Evolutionary conservation across 192 early-diverging fungal genomes (phyloP), one percentile per base, ranked within the genome.

Genomic region (Glomus cerebriforme): DNA sequence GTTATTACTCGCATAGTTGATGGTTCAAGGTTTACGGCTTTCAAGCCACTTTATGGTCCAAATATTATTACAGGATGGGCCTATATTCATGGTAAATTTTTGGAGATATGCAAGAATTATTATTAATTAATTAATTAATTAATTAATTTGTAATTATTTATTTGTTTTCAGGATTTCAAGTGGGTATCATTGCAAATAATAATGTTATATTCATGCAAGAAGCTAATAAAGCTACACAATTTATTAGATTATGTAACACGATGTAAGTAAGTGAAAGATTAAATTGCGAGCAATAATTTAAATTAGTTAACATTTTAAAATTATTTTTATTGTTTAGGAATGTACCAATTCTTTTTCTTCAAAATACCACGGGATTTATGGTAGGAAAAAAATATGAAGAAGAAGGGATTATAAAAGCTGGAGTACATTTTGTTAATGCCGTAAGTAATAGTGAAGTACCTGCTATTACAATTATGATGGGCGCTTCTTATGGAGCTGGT

Each of bases 341-440:
- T 64, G 86, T 86, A 2, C 90, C 91, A 12, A 75, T 92, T 24
- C 19, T 92, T 7, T 92, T 89, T 66, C 79, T 92, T 24, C 89
- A 90, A 70, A 92, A 92, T 74, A 92, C 91, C 68, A 92, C 91
- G 9, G 91, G 91, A 49, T 92, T 92, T 69, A 92, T 92, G 91
- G 91, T 92, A 19, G 91, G 91, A 45, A 87, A 88, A 62, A 80
- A 84, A 71, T 89, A 86, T 62, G 91, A 92, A 77, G 90, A 92
- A 83, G 85, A 88, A 24, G 91, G 91, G 24, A 92, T 92, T 47
- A 88, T 92, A 76, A 92, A 92, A 82, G 91, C 91, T 27, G 91
- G 91, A 35, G 77, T 88, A 1, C 86, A 87, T 7, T 91, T 92
- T 60, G 90, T 92, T 82, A 92, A 91, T 77, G 91, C 91, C 8